Evolutionary conservation across 192 early-diverging fungal genomes (phyloP), one percentile per base, ranked within the genome.

Genomic region (Backusella parvicylindrica): DNA sequence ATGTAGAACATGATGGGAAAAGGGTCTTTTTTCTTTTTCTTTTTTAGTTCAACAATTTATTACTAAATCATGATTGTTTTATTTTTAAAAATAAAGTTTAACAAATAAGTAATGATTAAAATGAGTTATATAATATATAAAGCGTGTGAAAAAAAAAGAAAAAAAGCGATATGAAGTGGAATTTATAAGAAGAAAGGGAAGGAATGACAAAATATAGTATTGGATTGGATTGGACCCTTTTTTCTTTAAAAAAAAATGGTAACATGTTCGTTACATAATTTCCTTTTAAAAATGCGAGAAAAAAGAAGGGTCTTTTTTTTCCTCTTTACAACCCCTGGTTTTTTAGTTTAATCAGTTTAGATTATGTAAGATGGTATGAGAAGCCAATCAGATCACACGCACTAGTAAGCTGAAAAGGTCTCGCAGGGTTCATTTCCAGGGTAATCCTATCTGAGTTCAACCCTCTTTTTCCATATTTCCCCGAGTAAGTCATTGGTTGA

Each of bases 341-440:
- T 60, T 60, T 11, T 47, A 12, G 21, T 60, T 60, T 60, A 26
- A 28, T 60, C 53, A 60, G 53, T 60, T 60, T 26, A 60, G 53
- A 60, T 60, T 60, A 60, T 60, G 53, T 60, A 60, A 60, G 53
- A 26, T 2, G 0, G 0, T 28, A 13, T 1, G 53, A 12, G 11
- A 12, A 13, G 53, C 53, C 53, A 60, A 60, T 60, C 23, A 60
- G 23, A 47, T 47, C 43, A n/a, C 12, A 0, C 5, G 1, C 0
- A 13, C 12, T 12, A 1, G 18, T 11, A 30, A 13, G 0, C 3
- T 26, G 53, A 60, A 60, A 26, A 60, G 53, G 53, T 23, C 53
- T 60, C 53, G 53, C 53, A 60, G 53, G 53, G 53, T 60, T 60
- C 53, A 60, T 60, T 60, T 60, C 53, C 53, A 60, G 53, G 53